Evolutionary conservation across 768 basidiomycete species (phyloP).

Genomic region (Collybia sordida): DNA sequence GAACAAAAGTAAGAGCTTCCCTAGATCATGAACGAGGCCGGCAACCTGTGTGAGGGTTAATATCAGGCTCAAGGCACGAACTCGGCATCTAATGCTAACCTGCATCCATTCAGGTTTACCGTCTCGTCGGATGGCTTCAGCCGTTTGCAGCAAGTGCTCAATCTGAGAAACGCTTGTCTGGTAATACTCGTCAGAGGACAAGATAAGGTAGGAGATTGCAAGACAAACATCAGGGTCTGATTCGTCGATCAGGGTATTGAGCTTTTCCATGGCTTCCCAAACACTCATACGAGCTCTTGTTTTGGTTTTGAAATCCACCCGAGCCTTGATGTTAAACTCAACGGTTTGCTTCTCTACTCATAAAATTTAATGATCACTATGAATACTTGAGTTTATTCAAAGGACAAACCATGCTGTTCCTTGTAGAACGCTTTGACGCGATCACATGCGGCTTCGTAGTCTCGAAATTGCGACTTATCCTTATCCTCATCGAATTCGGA

Average conservation of each 20-base stretch:
- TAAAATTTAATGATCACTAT: not conserved
- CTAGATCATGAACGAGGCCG: conserved; percentile 86
- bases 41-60: conserved; percentile 38
- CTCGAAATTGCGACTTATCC: conserved; percentile 68
- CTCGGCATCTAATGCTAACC: conserved; percentile 9
- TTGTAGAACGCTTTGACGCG: conserved; percentile 78
- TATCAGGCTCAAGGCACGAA: not conserved
- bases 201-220: not conserved
- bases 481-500: conserved; percentile 60
- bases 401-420: conserved; percentile 66
- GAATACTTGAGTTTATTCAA: not conserved
- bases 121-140: conserved; percentile 84
- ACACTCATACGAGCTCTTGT: conserved; percentile 76
- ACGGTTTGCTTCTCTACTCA: conserved; percentile 83
- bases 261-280: conserved; percentile 86
- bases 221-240: conserved; percentile 81
- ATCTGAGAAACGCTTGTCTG: conserved; percentile 83
- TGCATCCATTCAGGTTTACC: conserved; percentile 95
- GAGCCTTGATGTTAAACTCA: conserved; percentile 77
- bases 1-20: conserved; percentile 83
- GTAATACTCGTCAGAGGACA: not conserved
- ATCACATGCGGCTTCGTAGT: conserved; percentile 75
- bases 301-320: conserved; percentile 69
- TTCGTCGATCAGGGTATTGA: conserved; percentile 86
- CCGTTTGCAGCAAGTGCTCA: conserved; percentile 87